Conservation (phyloP, 768 basidiomycete genomes). For the Tylopilus rubrobrunneus region DNA sequence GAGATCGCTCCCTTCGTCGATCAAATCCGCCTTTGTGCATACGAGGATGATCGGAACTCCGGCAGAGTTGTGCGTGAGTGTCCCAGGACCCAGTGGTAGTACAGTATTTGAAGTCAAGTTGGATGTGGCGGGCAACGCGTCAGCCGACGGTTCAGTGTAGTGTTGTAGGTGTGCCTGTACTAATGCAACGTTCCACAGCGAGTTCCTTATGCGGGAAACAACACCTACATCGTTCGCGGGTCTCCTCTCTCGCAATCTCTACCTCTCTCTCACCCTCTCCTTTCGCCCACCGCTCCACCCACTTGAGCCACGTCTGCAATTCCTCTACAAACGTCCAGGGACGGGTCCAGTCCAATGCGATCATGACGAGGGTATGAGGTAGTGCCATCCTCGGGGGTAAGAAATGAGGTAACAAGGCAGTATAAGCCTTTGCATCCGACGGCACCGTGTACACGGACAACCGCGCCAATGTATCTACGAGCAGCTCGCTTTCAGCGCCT, state of each 20-base stretch:
- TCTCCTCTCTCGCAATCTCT: conserved; percentile 74
- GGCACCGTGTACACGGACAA: conserved; percentile 91
- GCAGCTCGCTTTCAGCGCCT: neutral
- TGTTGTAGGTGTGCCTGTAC: conserved; percentile 89
- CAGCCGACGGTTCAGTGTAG: conserved; percentile 76
- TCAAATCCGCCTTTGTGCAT: conserved; percentile 90
- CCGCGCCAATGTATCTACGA: conserved; percentile 79
- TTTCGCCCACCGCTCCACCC: conserved; percentile 80
- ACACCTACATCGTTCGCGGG: conserved; percentile 73
- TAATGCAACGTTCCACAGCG: conserved; percentile 28
- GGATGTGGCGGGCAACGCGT: conserved; percentile 59
- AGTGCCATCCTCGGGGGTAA: conserved; percentile 66
- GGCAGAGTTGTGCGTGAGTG: conserved; percentile 79
- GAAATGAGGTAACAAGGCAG: conserved; percentile 71
- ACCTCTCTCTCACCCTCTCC: conserved; percentile 66
- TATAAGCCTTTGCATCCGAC: conserved; percentile 68
- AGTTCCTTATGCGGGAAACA: neutral
- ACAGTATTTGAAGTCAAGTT: conserved; percentile 60
- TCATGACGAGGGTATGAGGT: conserved; percentile 72
- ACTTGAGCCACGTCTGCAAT: conserved; percentile 76
- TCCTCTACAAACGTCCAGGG: conserved; percentile 91
- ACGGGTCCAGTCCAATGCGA: conserved; percentile 92
- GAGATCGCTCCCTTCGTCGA: conserved; percentile 76
- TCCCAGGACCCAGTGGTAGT: conserved; percentile 80
- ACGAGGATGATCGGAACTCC: conserved; percentile 87